Conservation (phyloP, 768 basidiomycete genomes). For the Naganishia onofrii region DNA sequence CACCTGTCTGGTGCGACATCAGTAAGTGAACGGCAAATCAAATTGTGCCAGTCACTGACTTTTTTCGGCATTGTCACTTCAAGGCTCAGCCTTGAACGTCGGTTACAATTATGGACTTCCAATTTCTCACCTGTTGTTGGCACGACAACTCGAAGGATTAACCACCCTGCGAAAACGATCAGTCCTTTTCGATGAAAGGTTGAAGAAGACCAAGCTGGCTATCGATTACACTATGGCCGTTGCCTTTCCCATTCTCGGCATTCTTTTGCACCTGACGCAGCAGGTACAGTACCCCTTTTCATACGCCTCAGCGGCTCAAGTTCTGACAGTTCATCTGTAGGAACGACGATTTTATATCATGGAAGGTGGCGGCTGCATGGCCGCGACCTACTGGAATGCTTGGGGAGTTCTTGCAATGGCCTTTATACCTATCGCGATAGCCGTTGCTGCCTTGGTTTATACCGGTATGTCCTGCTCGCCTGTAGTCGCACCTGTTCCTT, state of each 20-base stretch:
- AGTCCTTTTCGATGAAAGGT: constrained; percentile 41
- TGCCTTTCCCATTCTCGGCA: constrained; percentile 41
- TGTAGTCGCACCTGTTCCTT: background rate
- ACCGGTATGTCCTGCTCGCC: constrained; percentile 37
- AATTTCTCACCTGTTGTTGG: constrained; percentile 46
- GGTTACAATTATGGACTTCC: constrained; percentile 51
- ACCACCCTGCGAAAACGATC: constrained; percentile 45
- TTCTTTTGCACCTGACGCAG: constrained; percentile 42
- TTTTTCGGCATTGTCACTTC: background rate
- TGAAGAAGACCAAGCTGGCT: constrained; percentile 35
- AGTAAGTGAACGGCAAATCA: constrained; percentile 14
- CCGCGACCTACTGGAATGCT: constrained; percentile 46
- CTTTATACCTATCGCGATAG: constrained; percentile 32
- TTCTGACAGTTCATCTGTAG: background rate
- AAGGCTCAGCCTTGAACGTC: constrained; percentile 35
- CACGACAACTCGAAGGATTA: constrained; percentile 46
- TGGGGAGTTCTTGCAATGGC: constrained; percentile 50
- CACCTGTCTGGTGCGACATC: constrained; percentile 38
- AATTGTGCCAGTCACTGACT: background rate
- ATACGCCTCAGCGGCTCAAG: too few species aligned
- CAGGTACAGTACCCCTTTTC: constrained; percentile 29
- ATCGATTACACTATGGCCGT: constrained; percentile 41
- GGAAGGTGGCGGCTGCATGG: constrained; percentile 42
- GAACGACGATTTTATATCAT: constrained; percentile 45
- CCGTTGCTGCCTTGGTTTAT: constrained; percentile 35